Evolutionary conservation across 2,329 filamentous ascomycete genomes (phyloP).

Genomic region (Parasarocladium wereldwijsianum): DNA sequence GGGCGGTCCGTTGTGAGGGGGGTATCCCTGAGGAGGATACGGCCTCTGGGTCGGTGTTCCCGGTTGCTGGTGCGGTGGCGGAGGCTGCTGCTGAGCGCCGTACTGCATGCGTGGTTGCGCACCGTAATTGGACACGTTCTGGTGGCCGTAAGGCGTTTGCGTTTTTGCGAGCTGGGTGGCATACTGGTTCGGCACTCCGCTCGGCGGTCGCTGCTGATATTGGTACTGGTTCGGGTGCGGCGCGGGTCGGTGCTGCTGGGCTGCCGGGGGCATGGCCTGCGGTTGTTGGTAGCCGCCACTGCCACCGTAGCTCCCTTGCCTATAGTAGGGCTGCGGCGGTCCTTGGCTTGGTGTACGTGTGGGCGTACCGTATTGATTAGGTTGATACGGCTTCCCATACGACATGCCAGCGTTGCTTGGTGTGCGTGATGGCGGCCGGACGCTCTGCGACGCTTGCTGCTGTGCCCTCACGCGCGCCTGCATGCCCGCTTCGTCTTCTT

Average conservation of each 20-base stretch:
- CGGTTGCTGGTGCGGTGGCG: slow-evolving; percentile 22
- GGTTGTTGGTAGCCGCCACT: slow-evolving; percentile 27
- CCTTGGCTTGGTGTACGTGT: slow-evolving; percentile 25
- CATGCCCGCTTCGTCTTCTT: slow-evolving; percentile 58
- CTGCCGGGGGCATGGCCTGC: slow-evolving; percentile 17
- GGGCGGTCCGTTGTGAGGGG: slow-evolving; percentile 19
- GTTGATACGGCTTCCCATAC: slow-evolving; percentile 28
- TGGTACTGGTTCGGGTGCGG: slow-evolving; percentile 23
- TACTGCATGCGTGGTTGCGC: slow-evolving; percentile 30
- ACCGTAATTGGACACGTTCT: slow-evolving; percentile 31
- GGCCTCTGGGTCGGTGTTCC: slow-evolving; percentile 22
- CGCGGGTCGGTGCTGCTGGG: too few species aligned
- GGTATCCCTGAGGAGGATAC: slow-evolving; percentile 17
- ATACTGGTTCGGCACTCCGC: slow-evolving; percentile 30
- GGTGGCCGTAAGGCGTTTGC: slow-evolving; percentile 35
- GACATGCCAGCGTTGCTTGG: slow-evolving; percentile 23
- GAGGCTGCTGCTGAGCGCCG: too few species aligned
- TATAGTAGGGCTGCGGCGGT: slow-evolving; percentile 30
- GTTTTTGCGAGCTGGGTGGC: slow-evolving; percentile 36
- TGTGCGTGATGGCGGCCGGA: slow-evolving; percentile 20
- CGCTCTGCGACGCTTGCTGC: slow-evolving; percentile 17
- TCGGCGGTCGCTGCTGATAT: slow-evolving; percentile 29
- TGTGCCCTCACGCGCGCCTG: slow-evolving; percentile 33
- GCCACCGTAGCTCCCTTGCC: slow-evolving; percentile 11
- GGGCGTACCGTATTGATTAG: slow-evolving; percentile 31